Evolutionary conservation across 2,329 filamentous ascomycete genomes (phyloP).

Genomic region (Fusarium neocosmosporiellum): DNA sequence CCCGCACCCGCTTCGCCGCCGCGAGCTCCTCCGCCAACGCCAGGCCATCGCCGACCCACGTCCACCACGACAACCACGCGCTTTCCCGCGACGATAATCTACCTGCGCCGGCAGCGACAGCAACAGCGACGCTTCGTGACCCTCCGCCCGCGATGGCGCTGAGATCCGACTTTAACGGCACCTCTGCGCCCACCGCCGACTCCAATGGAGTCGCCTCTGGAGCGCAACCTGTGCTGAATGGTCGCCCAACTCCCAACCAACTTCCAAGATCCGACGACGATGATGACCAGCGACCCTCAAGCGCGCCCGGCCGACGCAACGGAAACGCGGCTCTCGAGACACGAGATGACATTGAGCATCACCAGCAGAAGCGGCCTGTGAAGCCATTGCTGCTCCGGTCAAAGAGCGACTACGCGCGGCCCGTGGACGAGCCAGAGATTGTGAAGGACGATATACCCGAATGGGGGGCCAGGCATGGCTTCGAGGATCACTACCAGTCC

Average conservation of each 20-base stretch:
- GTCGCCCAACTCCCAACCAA: constrained; percentile 44
- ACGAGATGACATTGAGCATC: constrained; percentile 49
- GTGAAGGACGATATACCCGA: constrained; percentile 60
- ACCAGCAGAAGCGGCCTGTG: constrained; percentile 51
- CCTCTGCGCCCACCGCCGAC: constrained; percentile 42
- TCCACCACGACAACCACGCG: constrained; percentile 38
- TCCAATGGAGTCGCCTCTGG: constrained; percentile 38
- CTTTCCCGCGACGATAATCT: constrained; percentile 31
- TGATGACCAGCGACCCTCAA: constrained; percentile 57
- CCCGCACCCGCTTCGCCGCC: constrained; percentile 28
- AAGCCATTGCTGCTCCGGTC: constrained; percentile 67
- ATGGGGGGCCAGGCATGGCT: constrained; percentile 81
- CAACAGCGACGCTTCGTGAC: constrained; percentile 34
- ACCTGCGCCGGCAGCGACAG: constrained; percentile 25
- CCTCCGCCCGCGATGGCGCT: constrained; percentile 46
- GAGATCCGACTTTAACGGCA: constrained; percentile 48
- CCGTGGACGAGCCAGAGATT: constrained; percentile 54
- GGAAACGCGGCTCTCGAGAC: constrained; percentile 40
- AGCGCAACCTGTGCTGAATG: constrained; percentile 44
- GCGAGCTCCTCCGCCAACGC: constrained; percentile 41
- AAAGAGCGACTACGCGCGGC: constrained; percentile 65
- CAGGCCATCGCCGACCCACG: constrained; percentile 33
- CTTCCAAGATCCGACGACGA: constrained; percentile 38
- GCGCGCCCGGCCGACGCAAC: constrained; percentile 58
- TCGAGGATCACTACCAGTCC: constrained; percentile 91